Evolutionary conservation across 768 basidiomycete species (phyloP).

Genomic region (Mycena vitilis): DNA sequence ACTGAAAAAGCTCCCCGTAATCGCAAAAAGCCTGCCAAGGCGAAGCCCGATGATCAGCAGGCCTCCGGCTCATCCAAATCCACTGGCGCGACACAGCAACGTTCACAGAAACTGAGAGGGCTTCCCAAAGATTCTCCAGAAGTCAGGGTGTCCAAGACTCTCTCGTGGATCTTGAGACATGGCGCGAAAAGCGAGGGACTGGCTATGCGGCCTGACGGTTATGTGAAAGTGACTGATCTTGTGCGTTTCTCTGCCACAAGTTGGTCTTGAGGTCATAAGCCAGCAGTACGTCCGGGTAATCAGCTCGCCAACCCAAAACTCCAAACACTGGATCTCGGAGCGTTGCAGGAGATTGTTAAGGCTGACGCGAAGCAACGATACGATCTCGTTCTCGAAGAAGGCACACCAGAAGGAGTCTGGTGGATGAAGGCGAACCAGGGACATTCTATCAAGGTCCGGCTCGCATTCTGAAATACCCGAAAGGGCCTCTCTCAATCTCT

Average conservation of each 20-base stretch:
- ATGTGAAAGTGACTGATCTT: conserved; percentile 82
- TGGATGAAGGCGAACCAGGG: conserved; percentile 94
- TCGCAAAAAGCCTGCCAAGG: conserved; percentile 30
- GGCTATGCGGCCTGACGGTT: conserved; percentile 85
- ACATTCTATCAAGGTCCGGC: conserved; percentile 80
- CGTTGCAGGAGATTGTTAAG: conserved; percentile 72
- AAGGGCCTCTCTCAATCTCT: background rate
- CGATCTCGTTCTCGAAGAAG: conserved; percentile 65
- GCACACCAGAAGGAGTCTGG: conserved; percentile 57
- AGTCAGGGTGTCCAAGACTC: conserved; percentile 82
- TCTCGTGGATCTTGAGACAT: conserved; percentile 94
- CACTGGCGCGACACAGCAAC: conserved; percentile 8
- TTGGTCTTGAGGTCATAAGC: background rate
- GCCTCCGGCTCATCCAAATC: conserved; percentile 17
- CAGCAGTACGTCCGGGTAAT: no score
- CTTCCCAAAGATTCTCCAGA: conserved; percentile 72
- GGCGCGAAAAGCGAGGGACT: conserved; percentile 84
- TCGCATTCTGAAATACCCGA: no score
- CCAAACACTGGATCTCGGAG: conserved; percentile 64
- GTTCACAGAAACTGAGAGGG: conserved; percentile 63
- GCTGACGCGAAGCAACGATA: conserved; percentile 77
- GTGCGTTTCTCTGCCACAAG: conserved; percentile 59
- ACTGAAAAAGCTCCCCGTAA: conserved; percentile 17
- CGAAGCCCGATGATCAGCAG: conserved; percentile 19
- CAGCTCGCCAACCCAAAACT: conserved; percentile 81